Base-by-base conservation (phyloP, 331 rosid species). In the Cydonia oblonga region DNA sequence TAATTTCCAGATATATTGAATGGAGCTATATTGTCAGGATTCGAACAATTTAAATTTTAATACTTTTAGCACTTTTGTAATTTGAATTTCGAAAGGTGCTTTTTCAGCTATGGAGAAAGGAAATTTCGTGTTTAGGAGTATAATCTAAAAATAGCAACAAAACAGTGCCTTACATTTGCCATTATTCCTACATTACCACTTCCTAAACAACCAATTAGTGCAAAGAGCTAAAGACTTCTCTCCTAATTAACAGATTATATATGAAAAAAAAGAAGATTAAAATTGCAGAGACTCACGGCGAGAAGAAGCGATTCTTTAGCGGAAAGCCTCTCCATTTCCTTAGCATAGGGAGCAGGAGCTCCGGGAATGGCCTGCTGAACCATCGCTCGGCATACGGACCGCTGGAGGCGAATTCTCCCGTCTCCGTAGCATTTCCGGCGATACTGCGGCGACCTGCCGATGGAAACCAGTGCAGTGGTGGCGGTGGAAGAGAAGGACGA, bases 311-410 rank as follows among this genome's bases (percentile, higher is more conserved):
- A 93, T 75, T 93, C 98, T 71, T 93, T 93, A 23, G 98, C 98
- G 11, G 98, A 89, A 28, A 93, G 96, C 76, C 98, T 87, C 88
- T 93, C 98, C 98, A 93, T 93, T 85, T 91, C 97, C 84, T 89
- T 93, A 44, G 98, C 97, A 64, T 91, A 93, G 9, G 92, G 87
- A 1, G 96, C 96, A 4, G 96, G 88, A 56, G 98, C 89, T 69
- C 98, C 98, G 66, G 86, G 98, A 16, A 81, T 78, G 26, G 88
- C 79, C 76, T 87, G 90, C 84, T 89, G 96, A 75, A 91, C 96
- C 98, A 87, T 91, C 61, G 96, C 91, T 68, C 81, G 84, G 86
- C 88, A 84, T 5, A 62, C 20, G 16, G 53, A 75, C 46, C 72
- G 58, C 72, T 77, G 83, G 60, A 30, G 16, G 3, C 66, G 9